Conservation (phyloP, 495 filamentous ascomycete species). For the Lindgomyces ingoldianus region DNA sequence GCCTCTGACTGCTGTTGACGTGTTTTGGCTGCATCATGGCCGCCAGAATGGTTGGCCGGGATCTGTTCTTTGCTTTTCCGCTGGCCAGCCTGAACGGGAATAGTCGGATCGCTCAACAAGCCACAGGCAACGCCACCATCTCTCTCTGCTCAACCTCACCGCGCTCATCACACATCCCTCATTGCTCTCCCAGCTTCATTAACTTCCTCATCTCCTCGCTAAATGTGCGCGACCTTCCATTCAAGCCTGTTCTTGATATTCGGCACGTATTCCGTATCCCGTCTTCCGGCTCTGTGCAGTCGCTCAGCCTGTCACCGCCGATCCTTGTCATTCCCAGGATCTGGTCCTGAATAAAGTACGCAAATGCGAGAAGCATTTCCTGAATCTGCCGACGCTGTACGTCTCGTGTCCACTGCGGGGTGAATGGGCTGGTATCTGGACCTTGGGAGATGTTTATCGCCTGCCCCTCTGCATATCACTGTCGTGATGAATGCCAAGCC, state of each 20-base stretch:
- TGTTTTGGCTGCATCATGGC: neutral
- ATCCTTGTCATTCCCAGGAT: too few species aligned
- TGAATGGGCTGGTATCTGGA: neutral
- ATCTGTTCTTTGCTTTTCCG: neutral
- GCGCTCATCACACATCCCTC: neutral
- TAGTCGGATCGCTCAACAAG: neutral
- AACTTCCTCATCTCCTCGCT: too few species aligned
- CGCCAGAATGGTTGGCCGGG: neutral
- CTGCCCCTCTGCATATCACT: neutral
- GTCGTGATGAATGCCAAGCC: neutral
- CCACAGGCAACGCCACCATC: neutral
- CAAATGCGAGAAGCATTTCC: too few species aligned
- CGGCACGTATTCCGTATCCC: too few species aligned
- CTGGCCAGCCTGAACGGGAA: constrained; percentile 8
- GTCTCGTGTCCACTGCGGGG: neutral
- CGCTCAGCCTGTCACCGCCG: too few species aligned
- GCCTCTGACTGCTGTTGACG: neutral
- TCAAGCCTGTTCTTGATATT: too few species aligned
- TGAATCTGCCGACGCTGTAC: neutral
- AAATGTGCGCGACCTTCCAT: too few species aligned
- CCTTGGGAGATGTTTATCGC: neutral
- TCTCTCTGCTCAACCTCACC: neutral
- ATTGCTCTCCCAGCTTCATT: neutral
- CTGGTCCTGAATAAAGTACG: too few species aligned
- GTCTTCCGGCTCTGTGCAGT: too few species aligned